Evolutionary conservation across 257 asterid genomes (phyloP).

Genomic region (Verbena officinalis): DNA sequence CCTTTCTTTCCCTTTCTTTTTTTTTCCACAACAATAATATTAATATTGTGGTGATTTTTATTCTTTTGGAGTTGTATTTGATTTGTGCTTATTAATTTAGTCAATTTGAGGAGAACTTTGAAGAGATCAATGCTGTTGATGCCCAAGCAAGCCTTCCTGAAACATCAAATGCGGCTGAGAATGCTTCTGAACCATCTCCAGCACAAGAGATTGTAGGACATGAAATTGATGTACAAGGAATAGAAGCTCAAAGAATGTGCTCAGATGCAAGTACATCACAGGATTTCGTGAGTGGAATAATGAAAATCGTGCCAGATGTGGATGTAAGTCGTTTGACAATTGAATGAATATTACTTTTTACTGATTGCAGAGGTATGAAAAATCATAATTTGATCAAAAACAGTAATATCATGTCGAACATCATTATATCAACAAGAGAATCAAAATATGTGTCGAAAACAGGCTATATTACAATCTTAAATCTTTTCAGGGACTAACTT

Average conservation of each 20-base stretch:
- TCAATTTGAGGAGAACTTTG: conserved; percentile 82
- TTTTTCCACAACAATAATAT: conserved; percentile 8
- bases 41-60: conserved; percentile 2
- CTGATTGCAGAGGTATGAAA: conserved; percentile 13
- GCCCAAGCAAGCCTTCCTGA: conserved; percentile 59
- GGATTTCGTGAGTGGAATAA: conserved; percentile 74
- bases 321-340: conserved; percentile 62
- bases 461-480: not conserved
- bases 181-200: conserved; percentile 38
- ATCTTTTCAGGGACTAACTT: not conserved
- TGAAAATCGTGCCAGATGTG: conserved; percentile 86
- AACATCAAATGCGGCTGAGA: conserved; percentile 50
- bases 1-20: not conserved
- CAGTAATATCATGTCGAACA: not conserved
- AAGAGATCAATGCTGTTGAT: conserved; percentile 58
- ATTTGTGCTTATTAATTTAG: conserved; percentile 36
- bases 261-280: conserved; percentile 68
- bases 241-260: conserved; percentile 52
- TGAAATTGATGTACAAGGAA: conserved; percentile 43
- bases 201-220: conserved; percentile 50
- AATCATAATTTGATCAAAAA: not conserved
- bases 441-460: conserved; percentile 10
- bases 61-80: conserved; percentile 16
- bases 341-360: not conserved
- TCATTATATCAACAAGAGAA: not conserved